These are phyloP conservation scores for Neoboletus subvelutipes DNA, from an alignment of 768 basidiomycete species.

Conservation along the genomic window DNA sequence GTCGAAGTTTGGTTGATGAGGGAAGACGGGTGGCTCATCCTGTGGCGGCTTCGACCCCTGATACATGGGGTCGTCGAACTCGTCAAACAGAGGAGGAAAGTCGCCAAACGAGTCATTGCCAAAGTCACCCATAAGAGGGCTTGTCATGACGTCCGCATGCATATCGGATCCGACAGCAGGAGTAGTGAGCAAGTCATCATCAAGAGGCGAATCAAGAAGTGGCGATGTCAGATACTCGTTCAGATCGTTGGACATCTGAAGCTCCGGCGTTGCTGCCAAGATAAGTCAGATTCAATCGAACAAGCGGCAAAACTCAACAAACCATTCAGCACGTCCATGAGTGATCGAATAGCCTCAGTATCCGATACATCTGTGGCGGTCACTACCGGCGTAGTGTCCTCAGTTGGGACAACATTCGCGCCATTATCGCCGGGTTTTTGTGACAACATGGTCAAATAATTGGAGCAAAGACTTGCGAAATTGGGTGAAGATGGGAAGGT, in stretches of 20 bases:
- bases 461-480: constrained; percentile 48
- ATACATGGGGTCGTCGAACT: constrained; percentile 18
- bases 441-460: constrained; percentile 70
- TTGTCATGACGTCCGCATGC: constrained; percentile 41
- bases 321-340: constrained; percentile 43
- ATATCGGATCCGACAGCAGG: constrained; percentile 41
- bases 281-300: background rate
- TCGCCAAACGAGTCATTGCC: constrained; percentile 33
- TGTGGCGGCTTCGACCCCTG: constrained; percentile 13
- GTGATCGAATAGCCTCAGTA: constrained; percentile 35
- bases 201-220: constrained; percentile 46
- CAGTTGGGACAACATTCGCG: constrained; percentile 32
- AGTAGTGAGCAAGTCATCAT: constrained; percentile 44
- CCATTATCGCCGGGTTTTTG: constrained; percentile 44
- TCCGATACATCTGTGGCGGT: constrained; percentile 24
- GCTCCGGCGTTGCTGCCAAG: constrained; percentile 36
- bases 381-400: constrained; percentile 28
- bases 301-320: background rate
- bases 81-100: constrained; percentile 34
- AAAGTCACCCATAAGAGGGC: constrained; percentile 40
- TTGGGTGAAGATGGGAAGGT: constrained; percentile 36
- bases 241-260: constrained; percentile 36
- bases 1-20: constrained; percentile 31
- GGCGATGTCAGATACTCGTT: constrained; percentile 49
- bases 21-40: constrained; percentile 3